phyloP scores from a whole-genome alignment of 202 grass and related monocot genomes.

The Saccharum hybrid region DNA sequence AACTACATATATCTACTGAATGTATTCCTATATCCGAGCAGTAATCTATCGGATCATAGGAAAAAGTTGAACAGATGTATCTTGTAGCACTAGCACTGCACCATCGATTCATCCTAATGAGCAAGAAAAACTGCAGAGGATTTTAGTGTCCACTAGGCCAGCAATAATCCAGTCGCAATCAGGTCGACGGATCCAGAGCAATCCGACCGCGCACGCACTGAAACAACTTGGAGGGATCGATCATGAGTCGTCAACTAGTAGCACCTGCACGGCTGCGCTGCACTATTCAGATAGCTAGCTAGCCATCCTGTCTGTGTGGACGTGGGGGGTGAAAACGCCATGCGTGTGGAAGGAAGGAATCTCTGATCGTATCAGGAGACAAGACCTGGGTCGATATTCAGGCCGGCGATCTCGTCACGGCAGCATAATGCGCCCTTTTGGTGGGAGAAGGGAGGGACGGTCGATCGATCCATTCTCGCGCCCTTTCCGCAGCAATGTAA shows the following conservation, averaged over 20 bases:
- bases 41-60: slow-evolving; percentile 18
- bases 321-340: too few species aligned
- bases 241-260: background rate
- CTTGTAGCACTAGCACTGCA: background rate
- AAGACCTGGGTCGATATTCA: slow-evolving; percentile 21
- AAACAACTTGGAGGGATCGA: background rate
- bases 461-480: background rate
- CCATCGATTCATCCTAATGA: background rate
- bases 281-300: background rate
- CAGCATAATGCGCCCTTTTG: slow-evolving; percentile 14
- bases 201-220: background rate
- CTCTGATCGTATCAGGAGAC: slow-evolving; percentile 50
- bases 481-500: background rate
- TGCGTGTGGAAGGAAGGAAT: slow-evolving; percentile 21
- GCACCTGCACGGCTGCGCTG: background rate
- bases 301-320: background rate
- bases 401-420: background rate
- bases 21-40: background rate
- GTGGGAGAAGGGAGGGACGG: background rate
- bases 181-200: background rate
- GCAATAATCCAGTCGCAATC: background rate
- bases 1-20: background rate
- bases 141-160: slow-evolving; percentile 29
- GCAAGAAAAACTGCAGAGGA: slow-evolving; percentile 11
- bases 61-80: slow-evolving; percentile 14